These are phyloP conservation scores for Kodamaea alishanica DNA, from an alignment of 1,139 yeast genomes.

Conservation along the genomic window DNA sequence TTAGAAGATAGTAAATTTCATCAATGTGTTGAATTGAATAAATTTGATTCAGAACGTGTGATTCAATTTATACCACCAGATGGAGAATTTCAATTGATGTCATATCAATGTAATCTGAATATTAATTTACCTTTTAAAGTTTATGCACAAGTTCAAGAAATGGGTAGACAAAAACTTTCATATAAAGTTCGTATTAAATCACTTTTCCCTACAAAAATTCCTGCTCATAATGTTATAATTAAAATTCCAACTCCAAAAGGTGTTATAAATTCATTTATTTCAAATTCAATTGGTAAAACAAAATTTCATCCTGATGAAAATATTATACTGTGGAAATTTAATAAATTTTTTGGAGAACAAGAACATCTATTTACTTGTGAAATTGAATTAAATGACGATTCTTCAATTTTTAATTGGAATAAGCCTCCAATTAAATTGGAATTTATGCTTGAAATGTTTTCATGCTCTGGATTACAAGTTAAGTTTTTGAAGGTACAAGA, in stretches of 20 bases:
- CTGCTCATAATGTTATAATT: conserved; percentile 63
- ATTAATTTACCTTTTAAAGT: conserved; percentile 70
- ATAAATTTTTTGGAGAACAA: conserved; percentile 63
- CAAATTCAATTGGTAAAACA: conserved; percentile 61
- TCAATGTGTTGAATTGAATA: conserved; percentile 73
- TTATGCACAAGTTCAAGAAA: conserved; percentile 55
- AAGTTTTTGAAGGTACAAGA: conserved; percentile 70
- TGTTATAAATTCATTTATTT: conserved; percentile 47
- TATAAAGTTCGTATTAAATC: conserved; percentile 63
- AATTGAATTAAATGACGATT: conserved; percentile 32
- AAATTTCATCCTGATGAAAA: conserved; percentile 67
- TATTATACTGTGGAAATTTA: conserved; percentile 65
- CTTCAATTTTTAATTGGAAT: conserved; percentile 46
- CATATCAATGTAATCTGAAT: conserved; percentile 56
- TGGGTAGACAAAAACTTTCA: conserved; percentile 48
- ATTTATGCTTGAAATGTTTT: conserved; percentile 71
- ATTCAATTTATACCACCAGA: conserved; percentile 86
- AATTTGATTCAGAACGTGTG: conserved; percentile 62
- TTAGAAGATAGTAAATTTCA: conserved; percentile 85
- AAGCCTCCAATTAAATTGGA: conserved; percentile 75
- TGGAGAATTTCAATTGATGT: conserved; percentile 87
- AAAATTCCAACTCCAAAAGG: conserved; percentile 71
- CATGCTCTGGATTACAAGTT: conserved; percentile 74
- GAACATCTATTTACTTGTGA: conserved; percentile 56
- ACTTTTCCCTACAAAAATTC: conserved; percentile 54